Evolutionary conservation across 78 protist species (phyloP).

Genomic region (Dictyostelium brefeldianum): DNA sequence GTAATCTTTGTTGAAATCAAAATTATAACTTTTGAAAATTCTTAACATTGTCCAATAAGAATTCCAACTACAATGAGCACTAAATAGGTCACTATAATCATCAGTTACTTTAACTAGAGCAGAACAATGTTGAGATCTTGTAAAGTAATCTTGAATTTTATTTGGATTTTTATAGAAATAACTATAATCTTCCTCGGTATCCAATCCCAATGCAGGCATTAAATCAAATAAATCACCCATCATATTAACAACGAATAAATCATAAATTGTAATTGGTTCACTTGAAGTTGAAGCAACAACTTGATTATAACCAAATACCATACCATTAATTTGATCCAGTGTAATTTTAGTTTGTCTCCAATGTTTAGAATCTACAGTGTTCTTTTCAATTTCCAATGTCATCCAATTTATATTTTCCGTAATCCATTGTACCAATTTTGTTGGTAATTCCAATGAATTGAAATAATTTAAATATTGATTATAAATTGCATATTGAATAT

Average conservation of each 20-base stretch:
- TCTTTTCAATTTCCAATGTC: background rate
- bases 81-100: slow-evolving; percentile 55
- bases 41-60: slow-evolving; percentile 7
- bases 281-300: background rate
- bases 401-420: slow-evolving; percentile 2
- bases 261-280: background rate
- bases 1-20: background rate
- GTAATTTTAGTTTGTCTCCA: slow-evolving; percentile 69
- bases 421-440: slow-evolving; percentile 2
- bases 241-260: slow-evolving; percentile 67
- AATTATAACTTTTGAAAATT: slow-evolving; percentile 36
- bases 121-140: slow-evolving; percentile 78
- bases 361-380: slow-evolving; percentile 16
- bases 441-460: background rate
- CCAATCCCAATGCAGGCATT: slow-evolving; percentile 19
- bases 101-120: slow-evolving; percentile 73
- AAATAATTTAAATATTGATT: slow-evolving; percentile 32
- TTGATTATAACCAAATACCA: slow-evolving; percentile 47
- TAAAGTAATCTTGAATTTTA: slow-evolving; percentile 35
- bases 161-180: background rate
- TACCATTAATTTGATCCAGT: slow-evolving; percentile 55
- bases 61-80: slow-evolving; percentile 72
- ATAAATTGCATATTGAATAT: slow-evolving; percentile 23
- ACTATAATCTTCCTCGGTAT: background rate
- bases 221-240: slow-evolving; percentile 76